phyloP scores from a whole-genome alignment of 2,329 filamentous ascomycete genomes.

The Pseudogymnoascus sp. region DNA sequence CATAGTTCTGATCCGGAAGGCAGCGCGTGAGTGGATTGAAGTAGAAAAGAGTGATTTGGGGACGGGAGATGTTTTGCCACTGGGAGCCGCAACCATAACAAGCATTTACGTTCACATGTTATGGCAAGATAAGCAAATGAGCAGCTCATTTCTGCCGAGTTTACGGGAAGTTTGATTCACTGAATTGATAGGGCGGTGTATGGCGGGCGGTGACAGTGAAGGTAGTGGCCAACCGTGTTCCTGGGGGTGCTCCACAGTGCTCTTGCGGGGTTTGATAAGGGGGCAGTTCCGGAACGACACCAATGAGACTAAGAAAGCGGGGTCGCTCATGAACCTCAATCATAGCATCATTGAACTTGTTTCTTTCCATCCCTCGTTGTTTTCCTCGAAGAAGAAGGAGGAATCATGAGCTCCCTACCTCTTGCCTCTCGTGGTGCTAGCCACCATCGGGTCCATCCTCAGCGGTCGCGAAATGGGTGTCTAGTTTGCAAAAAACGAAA shows the following conservation, averaged over 20 bases:
- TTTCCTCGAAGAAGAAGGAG: constrained; percentile 2
- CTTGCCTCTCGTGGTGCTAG: background rate
- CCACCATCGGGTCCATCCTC: background rate
- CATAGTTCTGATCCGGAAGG: background rate
- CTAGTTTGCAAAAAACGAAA: constrained; percentile 1
- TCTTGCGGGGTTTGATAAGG: background rate
- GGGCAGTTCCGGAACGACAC: background rate
- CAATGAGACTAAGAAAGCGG: background rate
- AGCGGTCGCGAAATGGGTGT: constrained; percentile 2
- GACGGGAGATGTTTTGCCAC: too few species aligned
- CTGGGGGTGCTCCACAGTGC: background rate
- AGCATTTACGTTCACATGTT: background rate
- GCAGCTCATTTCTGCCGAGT: background rate
- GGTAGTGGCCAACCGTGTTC: background rate
- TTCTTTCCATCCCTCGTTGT: background rate
- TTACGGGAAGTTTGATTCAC: background rate
- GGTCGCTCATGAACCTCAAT: background rate
- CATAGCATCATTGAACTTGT: background rate
- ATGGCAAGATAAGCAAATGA: background rate
- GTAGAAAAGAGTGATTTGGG: too few species aligned
- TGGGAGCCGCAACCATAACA: background rate
- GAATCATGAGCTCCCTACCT: background rate
- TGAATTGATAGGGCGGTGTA: constrained; percentile 1
- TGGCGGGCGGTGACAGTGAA: background rate
- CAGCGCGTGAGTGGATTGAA: background rate